Percentiles rank a stretch among this genome's conserved stretches.
These are phyloP conservation scores for Penicillium argentinense DNA, from an alignment of 495 filamentous ascomycete genomes.

Conservation along the genomic window DNA sequence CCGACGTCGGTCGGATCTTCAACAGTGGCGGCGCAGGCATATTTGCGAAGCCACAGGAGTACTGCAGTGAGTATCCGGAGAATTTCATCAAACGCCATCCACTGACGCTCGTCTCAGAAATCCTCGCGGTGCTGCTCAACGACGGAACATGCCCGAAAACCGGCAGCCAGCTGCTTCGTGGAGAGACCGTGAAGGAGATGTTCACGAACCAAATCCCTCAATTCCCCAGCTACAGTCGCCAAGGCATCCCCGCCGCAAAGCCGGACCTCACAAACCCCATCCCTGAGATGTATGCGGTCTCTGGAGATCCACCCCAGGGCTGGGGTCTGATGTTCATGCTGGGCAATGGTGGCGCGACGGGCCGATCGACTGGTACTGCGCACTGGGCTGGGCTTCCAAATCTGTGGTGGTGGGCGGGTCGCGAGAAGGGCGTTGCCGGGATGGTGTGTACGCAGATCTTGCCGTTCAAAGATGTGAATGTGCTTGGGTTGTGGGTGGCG, in stretches of 20 bases:
- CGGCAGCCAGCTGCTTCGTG: slow-evolving; percentile 42
- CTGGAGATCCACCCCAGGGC: slow-evolving; percentile 53
- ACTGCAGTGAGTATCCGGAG: slow-evolving; percentile 46
- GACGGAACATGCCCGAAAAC: slow-evolving; percentile 51
- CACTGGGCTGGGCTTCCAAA: slow-evolving; percentile 63
- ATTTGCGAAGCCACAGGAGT: slow-evolving; percentile 55
- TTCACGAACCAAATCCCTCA: slow-evolving; percentile 60
- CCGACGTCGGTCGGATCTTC: slow-evolving; percentile 36
- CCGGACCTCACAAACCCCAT: slow-evolving; percentile 47
- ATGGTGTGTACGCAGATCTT: slow-evolving; percentile 58
- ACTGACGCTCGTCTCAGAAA: slow-evolving; percentile 16
- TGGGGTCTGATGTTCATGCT: slow-evolving; percentile 62
- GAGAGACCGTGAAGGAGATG: slow-evolving; percentile 56
- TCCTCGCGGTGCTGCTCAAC: slow-evolving; percentile 51
- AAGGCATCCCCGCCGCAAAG: slow-evolving; percentile 47
- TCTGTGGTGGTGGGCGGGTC: slow-evolving; percentile 61
- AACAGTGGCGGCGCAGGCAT: slow-evolving; percentile 57
- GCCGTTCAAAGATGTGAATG: slow-evolving; percentile 45
- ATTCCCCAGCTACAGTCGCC: slow-evolving; percentile 49
- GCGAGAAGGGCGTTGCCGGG: slow-evolving; percentile 57
- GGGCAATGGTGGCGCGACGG: slow-evolving; percentile 40
- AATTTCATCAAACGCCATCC: not conserved
- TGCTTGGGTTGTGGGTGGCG: not conserved
- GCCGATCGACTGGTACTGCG: slow-evolving; percentile 45
- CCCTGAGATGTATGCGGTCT: slow-evolving; percentile 50